These are phyloP conservation scores for Monilinia polystroma DNA, from an alignment of 2,329 filamentous ascomycete genomes.

Conservation along the genomic window DNA sequence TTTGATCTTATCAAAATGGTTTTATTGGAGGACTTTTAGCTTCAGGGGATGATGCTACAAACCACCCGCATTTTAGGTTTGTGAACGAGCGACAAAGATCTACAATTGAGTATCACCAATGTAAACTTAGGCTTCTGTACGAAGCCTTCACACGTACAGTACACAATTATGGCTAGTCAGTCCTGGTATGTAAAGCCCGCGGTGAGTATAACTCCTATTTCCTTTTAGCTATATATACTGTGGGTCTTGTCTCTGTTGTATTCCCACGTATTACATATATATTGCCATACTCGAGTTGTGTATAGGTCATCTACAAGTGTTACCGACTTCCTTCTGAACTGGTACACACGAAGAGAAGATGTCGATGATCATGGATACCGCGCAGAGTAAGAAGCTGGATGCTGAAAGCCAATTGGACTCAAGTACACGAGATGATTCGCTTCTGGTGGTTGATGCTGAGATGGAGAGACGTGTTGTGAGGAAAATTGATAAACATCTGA, in stretches of 20 bases:
- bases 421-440: not conserved
- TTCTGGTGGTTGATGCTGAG: constrained; percentile 17
- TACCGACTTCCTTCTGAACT: not conserved
- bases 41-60: not conserved
- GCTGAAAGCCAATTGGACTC: constrained; percentile 1
- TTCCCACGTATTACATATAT: constrained; percentile 7
- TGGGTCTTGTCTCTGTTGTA: not conserved
- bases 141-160: not conserved
- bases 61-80: not conserved
- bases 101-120: not conserved
- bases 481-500: constrained; percentile 59
- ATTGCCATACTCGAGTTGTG: not conserved
- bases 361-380: not conserved
- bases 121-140: not conserved
- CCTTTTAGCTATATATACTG: not conserved
- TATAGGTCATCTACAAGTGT: not conserved
- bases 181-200: not conserved
- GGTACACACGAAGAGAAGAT: not conserved
- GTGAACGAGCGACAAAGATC: not conserved
- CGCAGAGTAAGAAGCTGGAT: not conserved
- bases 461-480: constrained; percentile 52
- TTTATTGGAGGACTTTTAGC: not conserved
- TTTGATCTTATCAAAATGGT: not conserved
- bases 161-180: not conserved
- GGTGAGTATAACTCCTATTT: not conserved